phyloP scores from a whole-genome alignment of 140 eudicot species.

The Stevia rebaudiana region DNA sequence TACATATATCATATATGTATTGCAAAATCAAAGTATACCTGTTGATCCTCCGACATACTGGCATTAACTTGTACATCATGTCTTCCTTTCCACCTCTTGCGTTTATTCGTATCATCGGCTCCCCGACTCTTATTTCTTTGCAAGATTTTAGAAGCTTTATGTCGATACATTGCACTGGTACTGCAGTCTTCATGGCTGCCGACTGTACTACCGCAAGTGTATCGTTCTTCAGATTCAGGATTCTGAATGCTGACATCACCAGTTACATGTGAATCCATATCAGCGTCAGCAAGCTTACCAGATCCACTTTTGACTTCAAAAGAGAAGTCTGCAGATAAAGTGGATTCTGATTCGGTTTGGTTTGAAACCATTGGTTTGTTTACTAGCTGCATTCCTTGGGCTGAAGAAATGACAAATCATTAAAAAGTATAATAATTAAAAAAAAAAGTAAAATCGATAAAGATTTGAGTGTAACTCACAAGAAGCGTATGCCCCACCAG shows the following conservation, averaged over 20 bases:
- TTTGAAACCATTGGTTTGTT: constrained; percentile 29
- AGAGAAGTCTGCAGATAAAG: constrained; percentile 47
- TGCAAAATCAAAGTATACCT: constrained; percentile 2
- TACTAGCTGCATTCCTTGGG: constrained; percentile 28
- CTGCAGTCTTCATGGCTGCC: constrained; percentile 76
- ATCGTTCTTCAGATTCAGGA: constrained; percentile 56
- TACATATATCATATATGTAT: no score
- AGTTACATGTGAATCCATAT: constrained; percentile 46
- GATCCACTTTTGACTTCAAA: constrained; percentile 36
- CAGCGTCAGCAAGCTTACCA: constrained; percentile 45
- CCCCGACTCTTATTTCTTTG: constrained; percentile 53
- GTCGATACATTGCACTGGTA: constrained; percentile 60
- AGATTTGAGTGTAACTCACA: constrained; percentile 22
- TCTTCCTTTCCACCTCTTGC: constrained; percentile 96
- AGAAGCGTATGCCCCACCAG: constrained; percentile 29
- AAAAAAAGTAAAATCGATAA: neutral
- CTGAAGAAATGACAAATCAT: constrained; percentile 13
- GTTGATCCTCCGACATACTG: constrained; percentile 36
- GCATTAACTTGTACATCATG: constrained; percentile 36
- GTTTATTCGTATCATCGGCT: constrained; percentile 58
- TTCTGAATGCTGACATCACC: constrained; percentile 36
- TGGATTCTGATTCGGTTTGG: constrained; percentile 37
- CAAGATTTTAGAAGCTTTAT: constrained; percentile 37
- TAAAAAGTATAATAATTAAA: neutral
- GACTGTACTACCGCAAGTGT: constrained; percentile 43